A percentile compares a stretch with the other conserved stretches of the same genome.
Evolutionary conservation across 1,284 basidiomycete genomes (phyloP).

Genomic region (Paramarasmius palmivorus): DNA sequence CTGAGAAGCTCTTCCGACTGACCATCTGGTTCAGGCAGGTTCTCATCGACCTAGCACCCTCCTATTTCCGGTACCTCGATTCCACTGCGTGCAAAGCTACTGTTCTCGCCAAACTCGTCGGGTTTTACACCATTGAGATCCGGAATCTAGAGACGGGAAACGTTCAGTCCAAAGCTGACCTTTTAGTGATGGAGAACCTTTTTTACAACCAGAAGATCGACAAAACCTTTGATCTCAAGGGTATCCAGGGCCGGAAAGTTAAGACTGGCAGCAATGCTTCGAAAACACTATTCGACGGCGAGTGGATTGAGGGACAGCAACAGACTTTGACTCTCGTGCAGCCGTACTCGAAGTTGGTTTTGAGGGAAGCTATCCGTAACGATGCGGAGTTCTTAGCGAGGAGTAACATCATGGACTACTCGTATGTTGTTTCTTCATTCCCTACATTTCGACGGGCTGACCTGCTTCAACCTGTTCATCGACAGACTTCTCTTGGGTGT

Average conservation of each 20-base stretch:
- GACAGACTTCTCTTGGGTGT: slow-evolving; percentile 64
- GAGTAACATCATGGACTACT: slow-evolving; percentile 85
- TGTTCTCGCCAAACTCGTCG: slow-evolving; percentile 73
- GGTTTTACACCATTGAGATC: slow-evolving; percentile 77
- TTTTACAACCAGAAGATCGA: slow-evolving; percentile 68
- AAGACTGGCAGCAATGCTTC: slow-evolving; percentile 45
- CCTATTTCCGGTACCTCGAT: slow-evolving; percentile 78
- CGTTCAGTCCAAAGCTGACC: slow-evolving; percentile 66
- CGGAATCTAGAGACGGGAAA: slow-evolving; percentile 69
- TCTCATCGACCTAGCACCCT: slow-evolving; percentile 70
- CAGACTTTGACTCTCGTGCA: slow-evolving; percentile 62
- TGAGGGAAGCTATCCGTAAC: slow-evolving; percentile 64
- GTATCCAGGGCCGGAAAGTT: slow-evolving; percentile 71
- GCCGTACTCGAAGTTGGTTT: slow-evolving; percentile 68
- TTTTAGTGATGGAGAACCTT: slow-evolving; percentile 82
- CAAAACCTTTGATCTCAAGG: slow-evolving; percentile 79
- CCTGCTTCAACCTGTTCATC: neutral
- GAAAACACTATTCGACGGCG: slow-evolving; percentile 73
- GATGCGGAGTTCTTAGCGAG: slow-evolving; percentile 73
- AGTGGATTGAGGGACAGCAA: slow-evolving; percentile 81
- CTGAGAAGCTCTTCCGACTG: slow-evolving; percentile 1
- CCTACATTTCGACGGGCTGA: neutral
- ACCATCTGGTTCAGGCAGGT: slow-evolving; percentile 55
- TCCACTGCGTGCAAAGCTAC: slow-evolving; percentile 65
- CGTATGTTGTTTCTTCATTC: slow-evolving; percentile 38